A percentile compares a stretch with the other conserved stretches of the same genome.
These are phyloP conservation scores for Oryza meridionalis DNA, from an alignment of 176 grass and related monocot genomes.

Conservation along the genomic window DNA sequence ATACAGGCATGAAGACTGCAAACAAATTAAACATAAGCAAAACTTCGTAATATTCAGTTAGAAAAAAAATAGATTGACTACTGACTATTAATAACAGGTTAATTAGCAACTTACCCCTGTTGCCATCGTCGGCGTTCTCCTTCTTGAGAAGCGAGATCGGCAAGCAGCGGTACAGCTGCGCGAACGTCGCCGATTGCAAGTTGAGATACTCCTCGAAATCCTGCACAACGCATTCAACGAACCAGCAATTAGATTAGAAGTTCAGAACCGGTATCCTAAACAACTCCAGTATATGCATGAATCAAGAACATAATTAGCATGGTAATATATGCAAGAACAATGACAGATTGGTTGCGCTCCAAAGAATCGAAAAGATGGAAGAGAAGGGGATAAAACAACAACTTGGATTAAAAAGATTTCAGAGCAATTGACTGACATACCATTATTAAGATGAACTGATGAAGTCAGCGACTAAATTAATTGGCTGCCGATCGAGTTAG, in stretches of 20 bases:
- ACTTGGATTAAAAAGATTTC: neutral
- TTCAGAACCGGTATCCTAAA: neutral
- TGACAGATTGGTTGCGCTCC: neutral
- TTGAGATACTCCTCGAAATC: slow-evolving; percentile 34
- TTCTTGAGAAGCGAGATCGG: neutral
- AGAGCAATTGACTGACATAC: neutral
- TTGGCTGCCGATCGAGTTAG: neutral
- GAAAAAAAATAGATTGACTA: neutral
- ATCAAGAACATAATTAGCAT: neutral
- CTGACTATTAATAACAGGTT: neutral
- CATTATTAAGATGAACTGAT: neutral
- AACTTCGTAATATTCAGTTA: neutral
- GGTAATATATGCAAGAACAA: neutral
- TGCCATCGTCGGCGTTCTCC: neutral
- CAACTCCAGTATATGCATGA: neutral
- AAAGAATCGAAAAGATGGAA: neutral
- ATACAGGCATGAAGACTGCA: slow-evolving; percentile 75
- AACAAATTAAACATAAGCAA: neutral
- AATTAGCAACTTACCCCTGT: neutral
- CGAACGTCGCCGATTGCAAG: neutral
- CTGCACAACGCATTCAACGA: neutral
- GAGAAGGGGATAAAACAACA: neutral
- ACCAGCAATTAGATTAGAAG: neutral
- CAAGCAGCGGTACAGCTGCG: slow-evolving; percentile 39
- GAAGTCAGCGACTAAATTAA: neutral